phyloP scores from a whole-genome alignment of 352 stramenopile genomes.

The Pythium insidiosum region DNA sequence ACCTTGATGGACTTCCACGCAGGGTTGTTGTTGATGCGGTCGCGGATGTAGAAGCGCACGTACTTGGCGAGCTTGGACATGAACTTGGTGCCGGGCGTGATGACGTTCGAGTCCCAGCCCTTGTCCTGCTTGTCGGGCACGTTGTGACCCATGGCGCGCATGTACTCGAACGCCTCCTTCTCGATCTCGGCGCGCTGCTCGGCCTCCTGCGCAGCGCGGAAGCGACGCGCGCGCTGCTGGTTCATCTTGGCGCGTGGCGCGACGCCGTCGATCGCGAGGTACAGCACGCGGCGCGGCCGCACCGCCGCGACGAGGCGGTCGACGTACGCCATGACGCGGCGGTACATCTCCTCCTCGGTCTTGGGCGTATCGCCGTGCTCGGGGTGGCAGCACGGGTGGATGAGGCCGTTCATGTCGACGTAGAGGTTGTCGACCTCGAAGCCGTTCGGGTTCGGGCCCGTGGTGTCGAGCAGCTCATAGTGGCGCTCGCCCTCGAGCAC shows the following conservation, averaged over 20 bases:
- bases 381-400: constrained; percentile 98
- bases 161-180: constrained; percentile 89
- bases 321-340: constrained; percentile 94
- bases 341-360: constrained; percentile 98
- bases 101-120: constrained; percentile 99
- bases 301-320: constrained; percentile 94
- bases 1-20: constrained; percentile 93
- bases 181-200: constrained; percentile 90
- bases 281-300: constrained; percentile 93
- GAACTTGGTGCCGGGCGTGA: constrained; percentile 98
- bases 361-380: constrained; percentile 88
- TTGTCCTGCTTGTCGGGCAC: constrained; percentile 72
- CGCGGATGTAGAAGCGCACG: constrained; percentile 90
- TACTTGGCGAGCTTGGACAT: constrained; percentile 93
- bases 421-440: constrained; percentile 98
- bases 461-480: constrained; percentile 73
- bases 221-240: constrained; percentile 96
- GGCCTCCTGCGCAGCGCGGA: constrained; percentile 94
- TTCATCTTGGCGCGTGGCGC: constrained; percentile 99
- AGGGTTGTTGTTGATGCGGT: constrained; percentile 90
- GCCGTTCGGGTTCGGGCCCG: constrained; percentile 89
- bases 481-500: constrained; percentile 76
- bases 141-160: constrained; percentile 85
- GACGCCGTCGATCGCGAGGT: constrained; percentile 98
- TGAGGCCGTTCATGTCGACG: constrained; percentile 99